Percentiles rank a stretch among this genome's conserved stretches.
phyloP scores from a whole-genome alignment of 2,329 filamentous ascomycete species.

The Cordyceps javanica region DNA sequence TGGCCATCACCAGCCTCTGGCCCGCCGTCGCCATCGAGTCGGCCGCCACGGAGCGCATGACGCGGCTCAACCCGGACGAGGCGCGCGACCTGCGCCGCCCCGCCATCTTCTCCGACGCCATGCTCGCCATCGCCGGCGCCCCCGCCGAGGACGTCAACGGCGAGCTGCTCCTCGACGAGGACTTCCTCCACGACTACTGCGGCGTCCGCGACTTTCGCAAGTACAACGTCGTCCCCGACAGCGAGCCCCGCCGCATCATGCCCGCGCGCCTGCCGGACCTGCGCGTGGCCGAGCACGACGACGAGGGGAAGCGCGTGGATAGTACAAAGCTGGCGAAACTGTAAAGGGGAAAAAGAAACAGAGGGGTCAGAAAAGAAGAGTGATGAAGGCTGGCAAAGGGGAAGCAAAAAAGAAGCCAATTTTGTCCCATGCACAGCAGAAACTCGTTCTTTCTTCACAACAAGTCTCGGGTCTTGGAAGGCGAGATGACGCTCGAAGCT shows the following conservation, averaged over 20 bases:
- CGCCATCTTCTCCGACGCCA: constrained; percentile 73
- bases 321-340: constrained; percentile 46
- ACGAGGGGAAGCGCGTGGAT: constrained; percentile 68
- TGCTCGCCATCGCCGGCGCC: constrained; percentile 63
- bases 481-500: too few relatives aligned
- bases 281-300: constrained; percentile 69
- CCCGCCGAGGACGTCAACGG: constrained; percentile 62
- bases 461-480: too few relatives aligned
- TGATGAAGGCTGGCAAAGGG: background rate
- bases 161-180: constrained; percentile 67
- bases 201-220: constrained; percentile 65
- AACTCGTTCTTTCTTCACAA: too few relatives aligned
- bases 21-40: constrained; percentile 71
- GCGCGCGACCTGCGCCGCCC: constrained; percentile 58
- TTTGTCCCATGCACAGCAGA: background rate
- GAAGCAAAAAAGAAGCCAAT: too few relatives aligned
- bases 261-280: constrained; percentile 62
- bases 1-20: constrained; percentile 81
- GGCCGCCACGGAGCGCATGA: constrained; percentile 59
- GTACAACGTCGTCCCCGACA: constrained; percentile 63
- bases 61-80: constrained; percentile 36
- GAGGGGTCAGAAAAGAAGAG: background rate
- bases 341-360: constrained; percentile 19
- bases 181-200: constrained; percentile 61
- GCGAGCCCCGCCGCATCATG: constrained; percentile 69